phyloP scores from a whole-genome alignment of 2,329 filamentous ascomycete genomes.

The Byssoonygena ceratinophila region DNA sequence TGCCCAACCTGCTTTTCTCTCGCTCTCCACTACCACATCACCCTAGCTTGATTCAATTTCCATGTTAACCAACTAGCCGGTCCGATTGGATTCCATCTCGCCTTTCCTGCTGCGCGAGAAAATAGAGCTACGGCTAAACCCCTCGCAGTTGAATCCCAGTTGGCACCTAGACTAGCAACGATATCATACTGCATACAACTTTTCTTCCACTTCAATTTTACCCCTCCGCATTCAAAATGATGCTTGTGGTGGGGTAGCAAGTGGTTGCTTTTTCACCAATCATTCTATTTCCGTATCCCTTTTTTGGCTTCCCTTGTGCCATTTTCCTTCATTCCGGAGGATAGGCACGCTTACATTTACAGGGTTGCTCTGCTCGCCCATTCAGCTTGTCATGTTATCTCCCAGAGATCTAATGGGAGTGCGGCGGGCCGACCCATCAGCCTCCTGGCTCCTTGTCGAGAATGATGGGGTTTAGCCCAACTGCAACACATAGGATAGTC shows the following conservation, averaged over 20 bases:
- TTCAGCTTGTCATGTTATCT: conserved; percentile 14
- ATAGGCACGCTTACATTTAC: conserved; percentile 13
- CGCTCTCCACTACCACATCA: not conserved
- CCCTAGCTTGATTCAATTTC: conserved; percentile 1
- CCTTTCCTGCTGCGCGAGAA: not conserved
- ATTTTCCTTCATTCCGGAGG: conserved; percentile 14
- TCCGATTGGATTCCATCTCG: conserved; percentile 5
- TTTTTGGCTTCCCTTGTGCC: not conserved
- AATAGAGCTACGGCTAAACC: conserved; percentile 1
- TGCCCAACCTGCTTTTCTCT: conserved; percentile 16
- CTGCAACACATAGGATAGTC: conserved; percentile 13
- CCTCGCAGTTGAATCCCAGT: not conserved
- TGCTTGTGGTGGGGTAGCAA: conserved; percentile 12
- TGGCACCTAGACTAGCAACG: conserved; percentile 1
- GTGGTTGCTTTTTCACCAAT: not conserved
- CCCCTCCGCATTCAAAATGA: conserved; percentile 1
- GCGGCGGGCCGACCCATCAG: conserved; percentile 38
- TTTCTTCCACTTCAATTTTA: not conserved
- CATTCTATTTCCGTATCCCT: conserved; percentile 11
- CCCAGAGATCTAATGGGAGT: conserved; percentile 29
- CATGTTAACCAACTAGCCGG: conserved; percentile 8
- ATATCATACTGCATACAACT: conserved; percentile 7
- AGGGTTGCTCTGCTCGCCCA: conserved; percentile 11
- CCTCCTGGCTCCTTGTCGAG: conserved; percentile 11
- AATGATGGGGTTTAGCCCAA: conserved; percentile 5